phyloP scores from a whole-genome alignment of 2,329 filamentous ascomycete genomes.

The Elsinoe batatas region DNA sequence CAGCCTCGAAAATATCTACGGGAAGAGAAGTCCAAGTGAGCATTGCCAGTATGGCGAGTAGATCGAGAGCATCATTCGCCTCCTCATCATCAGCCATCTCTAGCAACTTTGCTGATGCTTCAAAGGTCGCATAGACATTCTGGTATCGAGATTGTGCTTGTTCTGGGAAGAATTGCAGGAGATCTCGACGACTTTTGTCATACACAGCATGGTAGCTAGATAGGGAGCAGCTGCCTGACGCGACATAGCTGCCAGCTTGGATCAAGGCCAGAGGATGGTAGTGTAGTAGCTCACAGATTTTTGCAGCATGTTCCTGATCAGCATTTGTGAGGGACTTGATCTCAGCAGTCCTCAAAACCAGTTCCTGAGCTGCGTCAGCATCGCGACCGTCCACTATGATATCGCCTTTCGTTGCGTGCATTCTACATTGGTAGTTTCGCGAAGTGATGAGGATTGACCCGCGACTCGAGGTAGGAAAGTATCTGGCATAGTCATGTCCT shows the following conservation, averaged over 20 bases:
- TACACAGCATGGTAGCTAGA: constrained; percentile 21
- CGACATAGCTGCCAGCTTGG: constrained; percentile 25
- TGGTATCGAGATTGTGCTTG: constrained; percentile 27
- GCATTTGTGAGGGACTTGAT: background rate
- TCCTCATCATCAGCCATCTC: too few species aligned
- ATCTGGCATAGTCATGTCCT: background rate
- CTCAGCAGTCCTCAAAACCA: background rate
- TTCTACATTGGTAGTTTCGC: background rate
- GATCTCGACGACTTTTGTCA: constrained; percentile 19
- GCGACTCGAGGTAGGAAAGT: background rate
- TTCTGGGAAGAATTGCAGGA: constrained; percentile 22
- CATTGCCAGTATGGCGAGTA: too few species aligned
- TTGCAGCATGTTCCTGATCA: background rate
- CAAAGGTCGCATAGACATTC: constrained; percentile 30
- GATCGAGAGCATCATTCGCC: too few species aligned
- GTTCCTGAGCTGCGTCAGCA: background rate
- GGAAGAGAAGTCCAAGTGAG: too few species aligned
- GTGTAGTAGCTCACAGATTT: background rate
- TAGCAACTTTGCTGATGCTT: constrained; percentile 21
- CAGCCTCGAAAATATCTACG: too few species aligned
- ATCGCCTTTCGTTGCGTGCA: background rate
- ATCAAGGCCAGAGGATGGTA: constrained; percentile 23
- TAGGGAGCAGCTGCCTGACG: constrained; percentile 20
- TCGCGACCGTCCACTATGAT: background rate
- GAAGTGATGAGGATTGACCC: background rate